phyloP scores from a whole-genome alignment of 1,284 basidiomycete species.

The Melampsora americana region DNA sequence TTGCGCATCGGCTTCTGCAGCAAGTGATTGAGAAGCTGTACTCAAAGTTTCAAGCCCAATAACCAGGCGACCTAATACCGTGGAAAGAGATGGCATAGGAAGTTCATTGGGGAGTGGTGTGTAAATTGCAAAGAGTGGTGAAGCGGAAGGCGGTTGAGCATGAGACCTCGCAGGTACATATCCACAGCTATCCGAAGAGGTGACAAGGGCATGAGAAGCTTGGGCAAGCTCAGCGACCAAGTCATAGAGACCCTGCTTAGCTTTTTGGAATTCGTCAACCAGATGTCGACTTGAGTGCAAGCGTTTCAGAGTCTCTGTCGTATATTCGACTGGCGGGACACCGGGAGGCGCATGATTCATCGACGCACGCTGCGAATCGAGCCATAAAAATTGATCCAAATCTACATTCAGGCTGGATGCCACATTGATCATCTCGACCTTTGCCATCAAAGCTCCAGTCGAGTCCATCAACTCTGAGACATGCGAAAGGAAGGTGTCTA shows the following conservation, averaged over 20 bases:
- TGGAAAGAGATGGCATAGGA: neutral
- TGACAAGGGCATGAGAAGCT: conserved; percentile 16
- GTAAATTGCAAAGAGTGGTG: conserved; percentile 26
- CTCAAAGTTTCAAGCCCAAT: conserved; percentile 16
- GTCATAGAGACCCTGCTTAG: conserved; percentile 28
- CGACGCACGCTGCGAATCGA: neutral
- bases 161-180: conserved; percentile 8
- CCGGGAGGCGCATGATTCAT: neutral
- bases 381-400: conserved; percentile 35
- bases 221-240: conserved; percentile 25
- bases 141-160: conserved; percentile 36
- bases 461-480: conserved; percentile 21
- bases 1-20: conserved; percentile 7
- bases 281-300: conserved; percentile 27
- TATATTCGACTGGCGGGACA: neutral
- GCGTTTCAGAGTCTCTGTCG: neutral
- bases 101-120: neutral
- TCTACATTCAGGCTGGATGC: conserved; percentile 23
- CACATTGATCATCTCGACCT: conserved; percentile 10
- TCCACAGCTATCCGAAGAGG: neutral
- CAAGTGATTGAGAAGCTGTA: neutral
- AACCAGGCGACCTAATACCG: neutral
- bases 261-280: conserved; percentile 17
- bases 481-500: conserved; percentile 12
- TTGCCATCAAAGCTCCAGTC: conserved; percentile 11